Evolutionary conservation across 495 filamentous ascomycete genomes (phyloP), one percentile per base, ranked within the genome.

Genomic region (Apodospora peruviana): DNA sequence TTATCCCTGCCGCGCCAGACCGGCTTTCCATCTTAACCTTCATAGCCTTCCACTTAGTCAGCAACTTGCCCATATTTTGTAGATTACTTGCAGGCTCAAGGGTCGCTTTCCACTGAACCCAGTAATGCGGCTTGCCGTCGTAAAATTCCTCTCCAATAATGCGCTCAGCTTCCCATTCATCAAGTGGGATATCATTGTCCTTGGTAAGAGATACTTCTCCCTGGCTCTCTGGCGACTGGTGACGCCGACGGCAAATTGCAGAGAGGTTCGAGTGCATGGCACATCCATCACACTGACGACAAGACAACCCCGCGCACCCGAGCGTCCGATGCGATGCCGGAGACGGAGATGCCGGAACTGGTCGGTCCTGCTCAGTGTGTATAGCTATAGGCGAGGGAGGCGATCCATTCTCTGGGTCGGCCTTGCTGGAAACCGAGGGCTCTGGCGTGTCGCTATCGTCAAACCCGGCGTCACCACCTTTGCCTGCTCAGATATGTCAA

Each of bases 401-500:
- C 27, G 27, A 32, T 32, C 27, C 35, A 49, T 49, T 34, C 35
- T 38, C 51, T 29, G 25, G 40, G 56, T 48, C 42, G 40, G 51
- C 40, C 27, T 24, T 44, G 20, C 51, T 51, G 40, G 51, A 54
- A 29, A 51, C 47, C 29, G 44, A 58, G n/a, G 43, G 55, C 50
- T 59, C 43, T 38, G 45, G 52, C 45, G 43, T 18, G 47, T 57
- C 38, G 50, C 29, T 44, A 40, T 53, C 36, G 27, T 45, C 27
- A 25, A 37, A 43, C 49, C 41, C 48, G 45, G 54, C 47, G 44
- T 57, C 39, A 36, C 57, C 43, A 48, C 40, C 21, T 36, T 55
- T 50, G 45, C 40, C 58, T 61, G 51, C 54, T 55, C 25, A 50
- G 45, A 24, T 20, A 35, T 51, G 47, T 54, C 37, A 57, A 45